These are phyloP conservation scores for Austroboletus festivus DNA, from an alignment of 768 basidiomycete genomes.

Conservation along the genomic window DNA sequence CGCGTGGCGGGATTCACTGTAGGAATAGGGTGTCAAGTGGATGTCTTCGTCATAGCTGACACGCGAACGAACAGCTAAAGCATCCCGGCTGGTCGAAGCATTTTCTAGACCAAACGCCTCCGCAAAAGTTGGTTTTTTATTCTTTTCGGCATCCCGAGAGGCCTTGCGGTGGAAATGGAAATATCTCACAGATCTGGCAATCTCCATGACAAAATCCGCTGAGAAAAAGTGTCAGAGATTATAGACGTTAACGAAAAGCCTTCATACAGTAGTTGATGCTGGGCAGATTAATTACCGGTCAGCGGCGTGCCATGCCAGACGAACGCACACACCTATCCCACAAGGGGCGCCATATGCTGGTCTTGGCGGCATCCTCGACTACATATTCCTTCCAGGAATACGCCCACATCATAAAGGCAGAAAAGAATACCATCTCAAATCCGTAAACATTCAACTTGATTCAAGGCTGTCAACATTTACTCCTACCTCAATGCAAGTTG, in stretches of 20 bases:
- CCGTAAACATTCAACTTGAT: slow-evolving; percentile 3
- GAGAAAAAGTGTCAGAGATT: slow-evolving; percentile 8
- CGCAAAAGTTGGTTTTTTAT: slow-evolving; percentile 33
- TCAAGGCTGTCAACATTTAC: background rate
- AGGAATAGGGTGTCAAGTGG: slow-evolving; percentile 38
- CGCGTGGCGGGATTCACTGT: slow-evolving; percentile 5
- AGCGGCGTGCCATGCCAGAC: slow-evolving; percentile 1
- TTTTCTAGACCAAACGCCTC: slow-evolving; percentile 39
- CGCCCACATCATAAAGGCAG: slow-evolving; percentile 78
- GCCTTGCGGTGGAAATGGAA: slow-evolving; percentile 43
- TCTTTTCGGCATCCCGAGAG: slow-evolving; percentile 8
- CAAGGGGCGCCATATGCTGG: slow-evolving; percentile 65
- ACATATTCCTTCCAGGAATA: slow-evolving; percentile 71
- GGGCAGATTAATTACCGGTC: background rate
- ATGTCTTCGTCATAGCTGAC: slow-evolving; percentile 42
- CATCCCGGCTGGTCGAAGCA: slow-evolving; percentile 3
- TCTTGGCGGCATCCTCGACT: slow-evolving; percentile 40
- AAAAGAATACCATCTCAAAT: slow-evolving; percentile 78
- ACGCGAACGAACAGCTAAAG: slow-evolving; percentile 11
- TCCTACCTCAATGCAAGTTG: slow-evolving; percentile 78
- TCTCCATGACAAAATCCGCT: slow-evolving; percentile 71
- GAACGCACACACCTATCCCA: slow-evolving; percentile 49
- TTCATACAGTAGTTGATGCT: slow-evolving; percentile 48
- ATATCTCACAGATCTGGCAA: slow-evolving; percentile 57
- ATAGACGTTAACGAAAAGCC: background rate